Evolutionary conservation across 768 basidiomycete species (phyloP), one percentile per base, ranked within the genome.

Genomic region (Jaapia argillacea): DNA sequence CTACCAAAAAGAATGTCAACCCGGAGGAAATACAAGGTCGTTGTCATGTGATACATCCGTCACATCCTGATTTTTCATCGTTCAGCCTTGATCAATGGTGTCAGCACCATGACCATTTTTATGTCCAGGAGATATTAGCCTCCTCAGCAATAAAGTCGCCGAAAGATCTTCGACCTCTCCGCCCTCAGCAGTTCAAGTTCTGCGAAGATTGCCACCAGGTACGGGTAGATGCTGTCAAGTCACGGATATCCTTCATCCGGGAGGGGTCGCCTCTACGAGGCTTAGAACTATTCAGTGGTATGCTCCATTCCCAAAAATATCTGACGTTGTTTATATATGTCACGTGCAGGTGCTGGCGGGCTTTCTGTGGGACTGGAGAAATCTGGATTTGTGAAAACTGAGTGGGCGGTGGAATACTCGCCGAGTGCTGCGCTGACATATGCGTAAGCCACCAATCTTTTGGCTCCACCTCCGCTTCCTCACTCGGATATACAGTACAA

Each of bases 231-330:
- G n/a, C n/a, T n/a, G n/a, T n/a, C n/a, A n/a, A n/a, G n/a, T n/a
- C n/a, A n/a, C n/a, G n/a, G n/a, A n/a, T n/a, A n/a, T n/a, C n/a
- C n/a, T n/a, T n/a, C n/a, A n/a, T n/a, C n/a, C n/a, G n/a, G n/a
- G n/a, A n/a, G n/a, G n/a, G n/a, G n/a, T n/a, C n/a, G n/a, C 71
- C 70, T 18, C 58, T 86, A 18, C 62, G 68, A 42, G 77, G 76
- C 2, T 47, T 87, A 44, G 85, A 87, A 53, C 61, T 87, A 4
- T 87, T 85, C 51, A 69, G 74, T 55, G 85, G 82, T 82, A 53
- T 24, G 20, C n/a, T 40, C 2, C 3, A 6, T 22, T 43, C 6
- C 7, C 6, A 25, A 21, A 23, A 22, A 31, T 4, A 20, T 33
- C 4, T 12, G 18, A 14, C n/a, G 12, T 36, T 1, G 14, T 16